Evolutionary conservation across 2,329 filamentous ascomycete genomes (phyloP), one percentile per base, ranked within the genome.

Genomic region (Cladophialophora exuberans): DNA sequence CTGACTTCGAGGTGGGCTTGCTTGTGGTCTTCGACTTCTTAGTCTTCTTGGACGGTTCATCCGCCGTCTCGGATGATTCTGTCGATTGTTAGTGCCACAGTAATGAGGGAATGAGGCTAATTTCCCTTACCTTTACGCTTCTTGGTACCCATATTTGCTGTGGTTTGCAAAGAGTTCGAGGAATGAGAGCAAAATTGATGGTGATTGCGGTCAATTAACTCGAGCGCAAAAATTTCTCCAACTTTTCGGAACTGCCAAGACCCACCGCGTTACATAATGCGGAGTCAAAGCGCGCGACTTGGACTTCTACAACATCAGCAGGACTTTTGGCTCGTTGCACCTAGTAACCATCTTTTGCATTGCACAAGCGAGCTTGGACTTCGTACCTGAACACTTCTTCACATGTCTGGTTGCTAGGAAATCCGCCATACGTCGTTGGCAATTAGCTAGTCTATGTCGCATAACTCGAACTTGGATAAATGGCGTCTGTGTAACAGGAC

Each of bases 11-110:
- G 20, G 48, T 70, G n/a, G n/a, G n/a, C n/a, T n/a, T n/a, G n/a
- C n/a, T 67, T 33, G 65, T 64, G 61, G 67, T 70, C 59, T 72
- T 73, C 53, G 64, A 62, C 46, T 62, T 63, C 35, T 70, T 68
- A 60, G 67, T 70, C 62, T 76, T 76, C 67, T 87, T 87, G 22
- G 84, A 83, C 67, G 81, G 81, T 20, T 57, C 39, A 39, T 59
- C 57, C 6, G 23, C 38, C 7, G 56, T 38, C 22, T 38, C 56
- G 17, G 46, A 46, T 18, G 59, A 54, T 25, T 55, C 58, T 59
- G 44, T 18, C 18, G 20, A 28, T 7, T 11, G 30, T 57, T 20
- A 60, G 45, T 38, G 18, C 9, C 17, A 22, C 1, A 30, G n/a
- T 33, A 26, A 4, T 28, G 18, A 11, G 42, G 43, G 36, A 9